Base-by-base conservation (phyloP, 805 yeast species). In the Myxozyma melibiosi region DNA sequence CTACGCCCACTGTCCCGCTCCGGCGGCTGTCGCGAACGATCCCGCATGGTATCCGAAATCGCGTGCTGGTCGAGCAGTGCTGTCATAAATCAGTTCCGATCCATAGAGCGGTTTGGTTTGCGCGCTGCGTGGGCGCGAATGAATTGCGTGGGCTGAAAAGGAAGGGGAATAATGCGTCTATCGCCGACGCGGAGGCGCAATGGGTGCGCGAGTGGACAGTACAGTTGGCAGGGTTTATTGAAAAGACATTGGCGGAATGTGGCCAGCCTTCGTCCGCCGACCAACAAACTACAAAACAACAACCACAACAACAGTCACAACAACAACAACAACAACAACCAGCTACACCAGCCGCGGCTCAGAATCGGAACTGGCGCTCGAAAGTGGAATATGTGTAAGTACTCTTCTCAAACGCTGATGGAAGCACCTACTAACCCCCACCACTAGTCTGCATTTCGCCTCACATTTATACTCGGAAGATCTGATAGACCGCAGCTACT, bases 201-300 rank as follows among this genome's bases (percentile, higher is more conserved):
- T 86, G 97, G 90, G 75, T 85, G 18, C 82, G 81, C 56, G 96
- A 90, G 68, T 92, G 98, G 98, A 88, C 97, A 0, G 87, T 84
- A 40, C 95, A 88, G 63, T 84, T 91, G 14, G 77, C 84, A 2
- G 84, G 81, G 53, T 86, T 77, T 64, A 65, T 85, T 11, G 83
- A 79, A 60, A 77, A 77, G 61, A 74, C 80, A 25, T 74, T 84
- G 24, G 74, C 76, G 41, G 81, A 78, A 14, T 73, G 74, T 64
- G 74, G 69, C 67, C 69, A 41, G 48, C 62, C 27, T 7, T 13
- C 47, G 9, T 28, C 45, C 6, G 38, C 43, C 14, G 31, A 33
- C 27, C 30, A 39, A 25, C 22, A 34, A 25, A 41, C 51, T 6
- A 44, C 20, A n/a, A 2, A 46, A 4, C 43, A 38, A 5, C 30